Base-by-base conservation (phyloP, 345 rosid genomes). In the Eucalyptus decipiens region DNA sequence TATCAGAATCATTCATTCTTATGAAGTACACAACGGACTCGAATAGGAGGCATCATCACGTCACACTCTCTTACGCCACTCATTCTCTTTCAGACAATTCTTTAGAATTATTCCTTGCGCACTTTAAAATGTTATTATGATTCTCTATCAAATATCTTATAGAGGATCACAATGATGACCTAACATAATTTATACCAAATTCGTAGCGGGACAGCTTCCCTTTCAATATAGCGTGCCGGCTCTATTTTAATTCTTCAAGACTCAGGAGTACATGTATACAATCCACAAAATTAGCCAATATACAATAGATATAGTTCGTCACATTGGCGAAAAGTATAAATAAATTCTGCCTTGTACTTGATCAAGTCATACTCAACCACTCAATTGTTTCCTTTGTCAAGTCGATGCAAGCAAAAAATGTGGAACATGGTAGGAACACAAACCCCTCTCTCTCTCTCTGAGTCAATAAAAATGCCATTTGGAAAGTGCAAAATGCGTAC, bases 171-270 rank as follows among this genome's bases (percentile, higher is more conserved):
- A 50, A 50, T 50, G 52, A 50, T 0, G 7, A 50, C 52, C 52
- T 6, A 50, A 50, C 0, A 50, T 50, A 50, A 50, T 50, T 50
- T 50, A 58, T 24, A 58, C 30, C 65, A 24, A 24, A 56, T 56
- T 56, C 62, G 2, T 56, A 56, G 62, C 30, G 3, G 28, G 30
- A 58, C 30, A 11, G 65, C 65, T 58, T 10, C n/a, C 65, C 65
- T 10, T 54, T 58, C 0, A 0, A 24, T 9, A 58, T 10, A 24
- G 30, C 1, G 1, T 4, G 65, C 58, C 0, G 58, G 24, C 58
- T 52, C 58, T 0, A 52, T 52, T 52, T 58, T 58, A 24, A 58
- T 58, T 58, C 13, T 24, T 58, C 28, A 58, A 10, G 65, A 58
- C 30, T 0, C 65, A 58, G n/a, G 13, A 26, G 65, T 58, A 24